Base-by-base conservation (phyloP, 352 stramenopile genomes). In the Saprolegnia parasitica region DNA sequence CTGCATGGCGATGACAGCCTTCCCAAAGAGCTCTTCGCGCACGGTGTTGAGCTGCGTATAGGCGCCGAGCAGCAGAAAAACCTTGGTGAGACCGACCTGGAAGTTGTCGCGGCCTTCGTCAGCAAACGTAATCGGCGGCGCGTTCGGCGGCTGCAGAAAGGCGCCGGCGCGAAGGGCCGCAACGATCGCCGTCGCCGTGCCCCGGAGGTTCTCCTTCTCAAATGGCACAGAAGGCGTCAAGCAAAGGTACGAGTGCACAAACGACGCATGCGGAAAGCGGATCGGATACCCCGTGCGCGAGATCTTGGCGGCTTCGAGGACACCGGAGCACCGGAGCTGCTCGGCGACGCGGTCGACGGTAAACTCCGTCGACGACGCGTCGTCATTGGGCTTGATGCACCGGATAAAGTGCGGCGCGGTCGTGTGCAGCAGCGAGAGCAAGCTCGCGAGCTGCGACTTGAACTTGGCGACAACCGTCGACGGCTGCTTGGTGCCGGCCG, bases 371-470 rank as follows among this genome's bases (percentile, higher is more conserved):
- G 81, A 73, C 45, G 82, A 90, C 2, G 75, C 80, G 26, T 77
- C 71, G 52, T 95, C 87, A 45, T 96, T 96, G 1, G 88, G 88
- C 68, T 96, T 96, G 40, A 96, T 91, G 64, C 89, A 96, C 11
- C 89, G 88, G 73, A 96, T 90, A 72, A 96, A 96, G 71, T 96
- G 89, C 13, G 97, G 95, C 54, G 98, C 85, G 0, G 95, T 98
- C 16, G 82, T 84, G 72, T 98, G 96, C 20, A 99, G 78, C 21
- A 97, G 92, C 1, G 93, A 86, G 13, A 99, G 80, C 58, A 99
- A 83, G 15, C 87, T 82, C 37, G 75, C 87, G 1, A 99, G 78
- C 67, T 99, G 96, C 24, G 74, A 90, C 60, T 95, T 95, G 79
- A 99, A 99, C 74, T 99, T 88, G 18, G 83, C 40, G 64, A 67